Conservation (phyloP, 805 yeast genomes). For the Saccharomycopsis capsularis region DNA sequence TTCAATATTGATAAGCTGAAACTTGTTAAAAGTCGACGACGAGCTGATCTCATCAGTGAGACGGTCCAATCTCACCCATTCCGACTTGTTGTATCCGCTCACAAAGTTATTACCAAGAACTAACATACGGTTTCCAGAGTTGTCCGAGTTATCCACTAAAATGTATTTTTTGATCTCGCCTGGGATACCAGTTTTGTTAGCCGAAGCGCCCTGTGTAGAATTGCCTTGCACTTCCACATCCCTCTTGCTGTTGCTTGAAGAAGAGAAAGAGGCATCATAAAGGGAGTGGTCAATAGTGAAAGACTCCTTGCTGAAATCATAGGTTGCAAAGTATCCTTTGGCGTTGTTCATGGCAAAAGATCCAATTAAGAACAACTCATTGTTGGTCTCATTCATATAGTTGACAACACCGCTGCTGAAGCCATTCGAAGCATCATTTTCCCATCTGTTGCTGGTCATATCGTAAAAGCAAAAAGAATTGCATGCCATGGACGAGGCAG, state of each 20-base stretch:
- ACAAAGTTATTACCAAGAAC: constrained; percentile 36
- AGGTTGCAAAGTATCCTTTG: constrained; percentile 41
- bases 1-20: constrained; percentile 26
- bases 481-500: constrained; percentile 54
- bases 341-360: constrained; percentile 38
- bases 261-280: constrained; percentile 13
- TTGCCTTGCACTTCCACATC: background rate
- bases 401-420: constrained; percentile 45
- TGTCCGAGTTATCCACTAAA: constrained; percentile 34
- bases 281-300: constrained; percentile 24
- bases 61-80: constrained; percentile 16
- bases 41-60: constrained; percentile 10
- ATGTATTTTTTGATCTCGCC: constrained; percentile 36
- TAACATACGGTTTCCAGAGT: constrained; percentile 23
- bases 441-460: constrained; percentile 48
- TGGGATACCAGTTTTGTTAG: constrained; percentile 29
- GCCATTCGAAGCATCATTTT: constrained; percentile 31
- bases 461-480: constrained; percentile 61
- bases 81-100: constrained; percentile 26
- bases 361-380: constrained; percentile 44
- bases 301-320: constrained; percentile 41
- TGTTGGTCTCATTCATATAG: constrained; percentile 42
- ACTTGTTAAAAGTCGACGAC: constrained; percentile 18
- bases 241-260: constrained; percentile 12
- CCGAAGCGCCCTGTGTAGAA: constrained; percentile 24